Percentiles rank a stretch among this genome's conserved stretches.
These are phyloP conservation scores for Bjerkandera adusta DNA, from an alignment of 1,284 basidiomycete genomes.

Conservation along the genomic window DNA sequence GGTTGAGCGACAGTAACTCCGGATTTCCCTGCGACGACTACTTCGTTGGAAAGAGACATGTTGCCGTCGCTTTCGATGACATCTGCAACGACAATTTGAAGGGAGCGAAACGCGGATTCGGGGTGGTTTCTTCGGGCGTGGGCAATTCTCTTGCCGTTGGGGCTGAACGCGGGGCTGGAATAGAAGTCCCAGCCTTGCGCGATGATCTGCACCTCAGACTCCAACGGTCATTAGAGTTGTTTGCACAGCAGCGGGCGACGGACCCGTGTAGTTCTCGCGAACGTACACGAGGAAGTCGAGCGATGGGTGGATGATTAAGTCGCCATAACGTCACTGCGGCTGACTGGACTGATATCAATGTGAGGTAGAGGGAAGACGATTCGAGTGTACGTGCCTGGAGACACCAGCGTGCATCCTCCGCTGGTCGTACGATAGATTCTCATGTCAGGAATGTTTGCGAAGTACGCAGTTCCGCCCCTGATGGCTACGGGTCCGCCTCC, in stretches of 20 bases:
- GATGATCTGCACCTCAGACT: slow-evolving; percentile 34
- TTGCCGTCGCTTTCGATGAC: slow-evolving; percentile 15
- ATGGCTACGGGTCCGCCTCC: slow-evolving; percentile 46
- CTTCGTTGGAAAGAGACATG: slow-evolving; percentile 11
- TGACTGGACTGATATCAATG: background rate
- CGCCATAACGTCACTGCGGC: slow-evolving; percentile 3
- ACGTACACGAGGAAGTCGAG: background rate
- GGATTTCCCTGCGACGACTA: slow-evolving; percentile 42
- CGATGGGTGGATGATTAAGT: background rate
- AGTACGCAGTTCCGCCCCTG: slow-evolving; percentile 43
- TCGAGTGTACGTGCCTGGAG: slow-evolving; percentile 43
- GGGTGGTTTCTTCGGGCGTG: slow-evolving; percentile 73
- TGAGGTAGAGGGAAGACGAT: background rate
- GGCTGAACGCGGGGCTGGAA: slow-evolving; percentile 54
- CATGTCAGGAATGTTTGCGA: slow-evolving; percentile 47
- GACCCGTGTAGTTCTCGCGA: background rate
- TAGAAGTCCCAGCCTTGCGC: slow-evolving; percentile 60
- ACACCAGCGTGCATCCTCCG: slow-evolving; percentile 43
- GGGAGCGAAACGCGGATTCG: slow-evolving; percentile 76
- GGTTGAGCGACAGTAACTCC: slow-evolving; percentile 44
- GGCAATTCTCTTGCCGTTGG: slow-evolving; percentile 56
- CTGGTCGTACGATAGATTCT: slow-evolving; percentile 39
- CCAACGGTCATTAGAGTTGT: slow-evolving; percentile 51
- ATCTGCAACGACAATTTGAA: slow-evolving; percentile 51
- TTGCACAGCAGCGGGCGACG: slow-evolving; percentile 36